Evolutionary conservation across 805 yeast species (phyloP).

Genomic region (Schwanniomyces pseudopolymorphus): DNA sequence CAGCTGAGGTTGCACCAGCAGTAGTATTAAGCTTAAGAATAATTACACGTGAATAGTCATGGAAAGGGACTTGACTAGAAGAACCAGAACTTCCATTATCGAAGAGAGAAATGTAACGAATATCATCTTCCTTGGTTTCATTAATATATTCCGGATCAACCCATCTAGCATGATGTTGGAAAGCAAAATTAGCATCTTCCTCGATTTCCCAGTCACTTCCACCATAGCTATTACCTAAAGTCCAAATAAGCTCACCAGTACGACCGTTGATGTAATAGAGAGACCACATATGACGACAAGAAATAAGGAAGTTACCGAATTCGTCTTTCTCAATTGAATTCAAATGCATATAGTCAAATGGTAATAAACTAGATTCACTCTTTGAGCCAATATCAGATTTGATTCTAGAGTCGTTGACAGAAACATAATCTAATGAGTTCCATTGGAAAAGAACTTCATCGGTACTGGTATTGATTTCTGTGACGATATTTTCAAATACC

Average conservation of each 20-base stretch:
- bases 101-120: conserved; percentile 32
- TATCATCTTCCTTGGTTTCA: conserved; percentile 19
- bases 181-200: conserved; percentile 27
- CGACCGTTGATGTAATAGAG: conserved; percentile 34
- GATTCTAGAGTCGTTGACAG: conserved; percentile 30
- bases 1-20: background rate
- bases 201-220: conserved; percentile 12
- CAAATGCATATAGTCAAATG: conserved; percentile 42
- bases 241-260: conserved; percentile 36
- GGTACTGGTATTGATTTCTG: conserved; percentile 34
- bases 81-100: conserved; percentile 39
- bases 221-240: conserved; percentile 26
- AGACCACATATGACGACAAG: conserved; percentile 32
- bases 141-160: conserved; percentile 9
- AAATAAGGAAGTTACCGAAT: conserved; percentile 31
- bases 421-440: conserved; percentile 32
- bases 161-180: conserved; percentile 37
- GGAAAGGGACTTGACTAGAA: conserved; percentile 16
- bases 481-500: conserved; percentile 34
- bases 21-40: background rate
- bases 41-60: background rate
- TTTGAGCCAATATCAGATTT: conserved; percentile 29
- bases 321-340: conserved; percentile 38
- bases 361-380: conserved; percentile 27
- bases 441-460: conserved; percentile 36